Evolutionary conservation across 1,284 basidiomycete genomes (phyloP).

Genomic region (Erythrobasidium hasegawianum): DNA sequence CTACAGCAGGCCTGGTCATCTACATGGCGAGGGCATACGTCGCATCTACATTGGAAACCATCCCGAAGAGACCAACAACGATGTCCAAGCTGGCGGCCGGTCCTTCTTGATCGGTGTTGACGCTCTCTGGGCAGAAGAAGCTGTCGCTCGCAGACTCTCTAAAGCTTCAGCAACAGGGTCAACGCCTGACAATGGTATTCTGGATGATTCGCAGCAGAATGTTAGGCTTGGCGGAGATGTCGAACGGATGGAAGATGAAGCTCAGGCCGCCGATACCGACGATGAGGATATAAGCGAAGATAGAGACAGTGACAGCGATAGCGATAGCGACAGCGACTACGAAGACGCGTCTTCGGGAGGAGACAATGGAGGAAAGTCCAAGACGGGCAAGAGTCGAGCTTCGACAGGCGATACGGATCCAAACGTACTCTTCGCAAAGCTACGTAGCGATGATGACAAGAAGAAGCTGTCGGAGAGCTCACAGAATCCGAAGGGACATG

Average conservation of each 20-base stretch:
- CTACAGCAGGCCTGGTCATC: constrained; percentile 26
- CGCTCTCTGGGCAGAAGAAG: constrained; percentile 8
- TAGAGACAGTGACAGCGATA: no score
- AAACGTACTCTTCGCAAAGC: no score
- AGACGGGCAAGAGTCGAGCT: not conserved
- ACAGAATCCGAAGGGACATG: not conserved
- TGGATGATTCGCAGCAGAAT: no score
- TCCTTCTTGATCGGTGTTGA: constrained; percentile 23
- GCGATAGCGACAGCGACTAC: not conserved
- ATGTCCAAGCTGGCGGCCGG: not conserved
- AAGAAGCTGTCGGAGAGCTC: no score
- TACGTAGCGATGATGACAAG: not conserved
- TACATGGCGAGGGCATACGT: constrained; percentile 20
- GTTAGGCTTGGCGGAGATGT: no score
- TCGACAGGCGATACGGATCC: no score
- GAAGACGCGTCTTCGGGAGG: not conserved
- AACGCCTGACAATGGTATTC: no score
- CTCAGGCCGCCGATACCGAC: not conserved
- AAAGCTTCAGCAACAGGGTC: not conserved
- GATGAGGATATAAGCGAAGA: no score
- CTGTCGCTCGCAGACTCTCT: not conserved
- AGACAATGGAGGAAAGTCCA: not conserved
- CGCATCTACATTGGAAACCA: constrained; percentile 26
- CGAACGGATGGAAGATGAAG: not conserved
- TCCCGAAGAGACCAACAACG: constrained; percentile 9